Conservation (phyloP, 2,329 filamentous ascomycete genomes). For the Neofusicoccum cordaticola region DNA sequence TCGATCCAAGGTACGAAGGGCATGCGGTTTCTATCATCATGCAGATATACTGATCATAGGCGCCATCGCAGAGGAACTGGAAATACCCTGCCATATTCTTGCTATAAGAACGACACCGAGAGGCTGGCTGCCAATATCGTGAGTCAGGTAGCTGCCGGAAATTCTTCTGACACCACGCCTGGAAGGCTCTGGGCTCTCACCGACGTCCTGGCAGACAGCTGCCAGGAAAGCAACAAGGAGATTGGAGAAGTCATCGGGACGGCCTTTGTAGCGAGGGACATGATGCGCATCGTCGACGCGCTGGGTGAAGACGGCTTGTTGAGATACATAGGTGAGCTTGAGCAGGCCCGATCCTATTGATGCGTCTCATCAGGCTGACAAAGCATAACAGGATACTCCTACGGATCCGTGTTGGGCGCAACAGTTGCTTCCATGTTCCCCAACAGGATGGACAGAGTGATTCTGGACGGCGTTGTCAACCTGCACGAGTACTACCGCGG, state of each 20-base stretch:
- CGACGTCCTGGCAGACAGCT: background rate
- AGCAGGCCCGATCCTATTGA: constrained; percentile 20
- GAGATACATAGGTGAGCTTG: constrained; percentile 25
- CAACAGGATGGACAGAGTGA: constrained; percentile 31
- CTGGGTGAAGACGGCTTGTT: constrained; percentile 40
- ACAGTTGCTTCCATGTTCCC: constrained; percentile 40
- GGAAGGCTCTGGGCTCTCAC: constrained; percentile 18
- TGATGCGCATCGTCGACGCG: constrained; percentile 46
- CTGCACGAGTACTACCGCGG: constrained; percentile 46
- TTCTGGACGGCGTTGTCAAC: constrained; percentile 48
- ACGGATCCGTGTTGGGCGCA: constrained; percentile 32
- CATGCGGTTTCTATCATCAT: background rate
- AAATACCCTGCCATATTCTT: constrained; percentile 20
- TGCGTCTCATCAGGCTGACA: constrained; percentile 38
- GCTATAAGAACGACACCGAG: constrained; percentile 13
- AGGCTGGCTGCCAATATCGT: background rate
- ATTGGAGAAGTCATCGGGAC: constrained; percentile 42
- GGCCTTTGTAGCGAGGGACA: constrained; percentile 44
- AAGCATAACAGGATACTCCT: too few species aligned
- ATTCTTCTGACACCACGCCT: constrained; percentile 18
- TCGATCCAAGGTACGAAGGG: background rate
- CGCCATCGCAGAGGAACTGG: background rate
- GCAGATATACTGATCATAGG: background rate
- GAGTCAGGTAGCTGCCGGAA: background rate
- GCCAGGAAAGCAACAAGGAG: constrained; percentile 19